Evolutionary conservation across 352 stramenopile species (phyloP), one percentile per base, ranked within the genome.

Genomic region (Detonula confervacea): DNA sequence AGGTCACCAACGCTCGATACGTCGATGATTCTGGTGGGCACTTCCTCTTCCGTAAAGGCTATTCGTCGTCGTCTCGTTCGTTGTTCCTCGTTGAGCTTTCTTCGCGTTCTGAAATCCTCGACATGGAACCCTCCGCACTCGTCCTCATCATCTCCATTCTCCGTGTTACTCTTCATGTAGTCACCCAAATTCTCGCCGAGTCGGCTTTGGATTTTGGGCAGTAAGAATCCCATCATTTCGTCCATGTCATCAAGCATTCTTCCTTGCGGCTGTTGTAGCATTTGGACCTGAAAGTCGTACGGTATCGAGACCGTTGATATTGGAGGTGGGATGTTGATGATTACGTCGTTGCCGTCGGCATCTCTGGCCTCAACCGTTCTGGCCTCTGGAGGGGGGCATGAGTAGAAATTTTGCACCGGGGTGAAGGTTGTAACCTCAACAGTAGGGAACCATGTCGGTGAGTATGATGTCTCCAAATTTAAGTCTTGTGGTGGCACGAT

Each of bases 251-350:
- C n/a, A n/a, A n/a, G n/a, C n/a, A n/a, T n/a, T n/a, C n/a, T n/a
- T n/a, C n/a, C n/a, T n/a, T n/a, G n/a, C n/a, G n/a, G n/a, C n/a
- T n/a, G n/a, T n/a, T n/a, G n/a, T n/a, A n/a, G n/a, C n/a, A n/a
- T n/a, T n/a, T 78, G 59, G 18, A 80, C 16, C 56, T 80, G 55
- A 69, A 80, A 80, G 27, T 68, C 52, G 18, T 69, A 80, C 3
- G 16, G 2, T 18, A 80, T 33, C 22, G 20, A 7, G 22, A 71
- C 56, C 11, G 29, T 64, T 6, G 71, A 71, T 56, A 68, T 47
- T 25, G 39, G 62, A 37, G 71, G 30, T 35, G 59, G n/a, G 24
- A 73, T 63, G 16, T 66, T 24, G 25, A 73, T 42, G 2, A 42
- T 44, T 18, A 67, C 20, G 24, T 33, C 22, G 18, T 29, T 54